Conservation (phyloP, 2,329 filamentous ascomycete genomes). For the Aureobasidium melanogenum region DNA sequence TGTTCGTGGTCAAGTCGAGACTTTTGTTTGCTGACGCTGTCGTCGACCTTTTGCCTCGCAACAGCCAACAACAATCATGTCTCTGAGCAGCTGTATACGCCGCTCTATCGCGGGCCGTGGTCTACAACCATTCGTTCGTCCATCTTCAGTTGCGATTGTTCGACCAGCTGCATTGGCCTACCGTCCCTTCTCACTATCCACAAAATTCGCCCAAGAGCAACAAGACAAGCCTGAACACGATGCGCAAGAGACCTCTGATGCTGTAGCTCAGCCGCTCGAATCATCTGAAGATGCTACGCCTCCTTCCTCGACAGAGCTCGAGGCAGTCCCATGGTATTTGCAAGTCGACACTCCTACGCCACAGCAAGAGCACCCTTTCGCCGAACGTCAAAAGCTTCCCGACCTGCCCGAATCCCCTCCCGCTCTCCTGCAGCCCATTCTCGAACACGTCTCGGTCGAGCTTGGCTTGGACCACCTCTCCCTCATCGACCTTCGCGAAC, state of each 20-base stretch:
- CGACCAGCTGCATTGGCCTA: background rate
- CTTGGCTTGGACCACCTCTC: conserved; percentile 76
- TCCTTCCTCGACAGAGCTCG: background rate
- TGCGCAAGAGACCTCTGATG: background rate
- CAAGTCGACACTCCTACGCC: conserved; percentile 50
- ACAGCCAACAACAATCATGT: background rate
- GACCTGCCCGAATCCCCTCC: conserved; percentile 62
- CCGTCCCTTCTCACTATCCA: background rate
- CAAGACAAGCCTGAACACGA: background rate
- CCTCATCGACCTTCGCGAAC: conserved; percentile 70
- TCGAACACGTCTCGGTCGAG: conserved; percentile 73
- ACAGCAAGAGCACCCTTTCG: conserved; percentile 34
- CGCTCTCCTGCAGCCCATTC: conserved; percentile 58
- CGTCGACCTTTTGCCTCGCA: background rate
- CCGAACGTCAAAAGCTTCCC: conserved; percentile 50
- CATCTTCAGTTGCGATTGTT: background rate
- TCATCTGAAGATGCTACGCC: background rate
- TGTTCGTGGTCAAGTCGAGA: background rate
- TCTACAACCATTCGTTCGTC: background rate
- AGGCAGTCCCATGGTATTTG: conserved; percentile 69
- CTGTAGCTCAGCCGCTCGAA: background rate
- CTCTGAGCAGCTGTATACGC: background rate
- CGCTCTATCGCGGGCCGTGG: background rate
- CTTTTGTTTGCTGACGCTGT: background rate
- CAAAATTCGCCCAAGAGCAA: background rate